Percentiles rank a stretch among this genome's conserved stretches.
Evolutionary conservation across 192 early-diverging fungal genomes (phyloP).

Genomic region (Coemansia sp.): DNA sequence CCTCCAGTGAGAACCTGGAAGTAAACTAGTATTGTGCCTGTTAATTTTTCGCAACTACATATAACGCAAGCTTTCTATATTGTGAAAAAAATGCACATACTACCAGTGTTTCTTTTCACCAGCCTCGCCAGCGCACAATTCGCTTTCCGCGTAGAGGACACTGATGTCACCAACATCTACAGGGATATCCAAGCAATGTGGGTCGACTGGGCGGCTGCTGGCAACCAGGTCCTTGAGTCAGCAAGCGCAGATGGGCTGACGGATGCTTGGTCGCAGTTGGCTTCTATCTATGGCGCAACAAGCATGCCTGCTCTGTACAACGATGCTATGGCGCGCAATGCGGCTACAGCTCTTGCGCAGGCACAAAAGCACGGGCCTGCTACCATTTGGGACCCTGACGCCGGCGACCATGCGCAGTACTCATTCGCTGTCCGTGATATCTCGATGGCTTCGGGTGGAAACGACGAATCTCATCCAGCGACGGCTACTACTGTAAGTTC

Average conservation of each 20-base stretch:
- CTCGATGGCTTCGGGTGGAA: background rate
- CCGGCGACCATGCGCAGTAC: conserved; percentile 15
- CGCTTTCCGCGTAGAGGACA: conserved; percentile 29
- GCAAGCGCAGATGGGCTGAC: conserved; percentile 17
- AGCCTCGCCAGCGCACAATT: conserved; percentile 15
- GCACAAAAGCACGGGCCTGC: conserved; percentile 2
- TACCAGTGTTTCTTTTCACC: background rate
- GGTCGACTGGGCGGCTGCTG: conserved; percentile 29
- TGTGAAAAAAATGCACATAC: background rate
- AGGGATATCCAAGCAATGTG: conserved; percentile 29
- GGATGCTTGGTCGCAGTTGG: conserved; percentile 25
- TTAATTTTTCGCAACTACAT: no score
- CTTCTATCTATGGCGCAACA: conserved; percentile 21
- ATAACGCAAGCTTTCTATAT: no score
- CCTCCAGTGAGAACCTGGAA: no score
- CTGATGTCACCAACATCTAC: conserved; percentile 19
- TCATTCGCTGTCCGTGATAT: conserved; percentile 12
- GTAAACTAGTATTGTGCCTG: no score
- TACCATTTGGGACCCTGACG: conserved; percentile 27
- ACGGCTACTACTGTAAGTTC: background rate
- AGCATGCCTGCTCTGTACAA: conserved; percentile 13
- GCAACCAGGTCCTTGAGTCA: conserved; percentile 19
- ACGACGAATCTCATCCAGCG: background rate
- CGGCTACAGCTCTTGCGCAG: conserved; percentile 17
- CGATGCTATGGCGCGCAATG: conserved; percentile 10